Base-by-base conservation (phyloP, 345 rosid species). In the Citrus inodora region DNA sequence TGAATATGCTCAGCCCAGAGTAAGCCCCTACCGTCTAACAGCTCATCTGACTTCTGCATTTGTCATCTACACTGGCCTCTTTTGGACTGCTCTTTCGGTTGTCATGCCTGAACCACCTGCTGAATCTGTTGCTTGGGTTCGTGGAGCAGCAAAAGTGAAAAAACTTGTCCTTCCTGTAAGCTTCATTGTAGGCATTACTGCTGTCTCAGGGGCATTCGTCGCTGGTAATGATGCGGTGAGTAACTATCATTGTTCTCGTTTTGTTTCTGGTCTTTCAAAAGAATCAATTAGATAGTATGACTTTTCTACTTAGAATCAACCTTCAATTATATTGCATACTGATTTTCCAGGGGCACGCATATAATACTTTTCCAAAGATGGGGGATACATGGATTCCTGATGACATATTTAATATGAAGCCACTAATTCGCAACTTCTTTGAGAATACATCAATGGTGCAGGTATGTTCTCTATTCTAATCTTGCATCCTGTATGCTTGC, bases 201-300 rank as follows among this genome's bases (percentile, higher is more conserved):
- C 97, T 5, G 74, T 96, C 38, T 94, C 97, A 42, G 99, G 99
- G 42, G 99, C 98, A 32, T 92, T 96, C 76, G 99, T 96, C 38
- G 99, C 97, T 38, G 98, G 99, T 82, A 94, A 96, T 83, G 98
- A 96, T 89, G 98, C 98, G 73, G 99, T 90, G 83, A 64, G 95
- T 46, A 68, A 59, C 73, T 51, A 46, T 33, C 32, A n/a, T 56
- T 32, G 30, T 5, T 38, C 14, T 3, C 21, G 3, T 28, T 0
- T 48, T 25, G 69, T 72, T 7, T 19, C 13, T 68, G 38, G 40
- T 35, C 64, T 79, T 75, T 74, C 48, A 7, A 2, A 58, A 38
- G 61, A 9, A 70, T 76, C 56, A 70, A 22, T 2, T 22, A 46
- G 24, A 68, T 56, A 59, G 27, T 22, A 4, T 58, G 19, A 35